Percentiles rank a stretch among this genome's conserved stretches.
Conservation (phyloP, 2,329 filamentous ascomycete species). For the Aureobasidium mangrovei region DNA sequence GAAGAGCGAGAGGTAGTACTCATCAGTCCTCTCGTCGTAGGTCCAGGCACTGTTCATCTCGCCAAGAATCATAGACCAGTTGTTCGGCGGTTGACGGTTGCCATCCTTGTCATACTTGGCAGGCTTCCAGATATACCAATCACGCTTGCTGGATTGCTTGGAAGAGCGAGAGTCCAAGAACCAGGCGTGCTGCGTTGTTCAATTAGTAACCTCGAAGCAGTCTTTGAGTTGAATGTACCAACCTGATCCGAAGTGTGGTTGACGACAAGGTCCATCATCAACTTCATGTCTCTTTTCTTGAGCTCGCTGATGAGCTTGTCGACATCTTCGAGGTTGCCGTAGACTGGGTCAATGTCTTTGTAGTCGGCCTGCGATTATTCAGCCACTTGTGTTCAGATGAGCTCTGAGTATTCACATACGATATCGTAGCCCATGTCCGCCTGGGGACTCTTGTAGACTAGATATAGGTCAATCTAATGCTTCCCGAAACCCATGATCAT, state of each 20-base stretch:
- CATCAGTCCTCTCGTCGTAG: constrained; percentile 38
- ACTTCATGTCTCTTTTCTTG: constrained; percentile 38
- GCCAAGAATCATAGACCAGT: constrained; percentile 34
- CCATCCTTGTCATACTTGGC: constrained; percentile 46
- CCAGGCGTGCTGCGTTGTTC: constrained; percentile 44
- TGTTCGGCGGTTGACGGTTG: constrained; percentile 51
- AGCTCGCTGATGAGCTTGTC: constrained; percentile 36
- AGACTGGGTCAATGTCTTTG: constrained; percentile 39
- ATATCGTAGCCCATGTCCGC: constrained; percentile 47
- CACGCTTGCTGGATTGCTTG: constrained; percentile 44
- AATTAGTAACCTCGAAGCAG: constrained; percentile 22
- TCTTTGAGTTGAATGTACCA: not conserved
- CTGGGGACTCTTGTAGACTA: constrained; percentile 43
- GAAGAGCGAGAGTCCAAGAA: constrained; percentile 47
- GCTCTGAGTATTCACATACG: not conserved
- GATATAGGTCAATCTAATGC: constrained; percentile 16
- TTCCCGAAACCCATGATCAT: not conserved
- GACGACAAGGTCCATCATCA: constrained; percentile 42
- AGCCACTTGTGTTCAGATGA: not conserved
- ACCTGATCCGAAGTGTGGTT: constrained; percentile 36
- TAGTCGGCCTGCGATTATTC: constrained; percentile 26
- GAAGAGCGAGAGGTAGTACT: constrained; percentile 41
- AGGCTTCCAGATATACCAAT: constrained; percentile 60
- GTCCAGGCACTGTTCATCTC: constrained; percentile 32
- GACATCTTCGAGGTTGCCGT: constrained; percentile 39